A percentile compares a stretch with the other conserved stretches of the same genome.
phyloP scores from a whole-genome alignment of 768 basidiomycete genomes.

The Pisolithus microcarpus region DNA sequence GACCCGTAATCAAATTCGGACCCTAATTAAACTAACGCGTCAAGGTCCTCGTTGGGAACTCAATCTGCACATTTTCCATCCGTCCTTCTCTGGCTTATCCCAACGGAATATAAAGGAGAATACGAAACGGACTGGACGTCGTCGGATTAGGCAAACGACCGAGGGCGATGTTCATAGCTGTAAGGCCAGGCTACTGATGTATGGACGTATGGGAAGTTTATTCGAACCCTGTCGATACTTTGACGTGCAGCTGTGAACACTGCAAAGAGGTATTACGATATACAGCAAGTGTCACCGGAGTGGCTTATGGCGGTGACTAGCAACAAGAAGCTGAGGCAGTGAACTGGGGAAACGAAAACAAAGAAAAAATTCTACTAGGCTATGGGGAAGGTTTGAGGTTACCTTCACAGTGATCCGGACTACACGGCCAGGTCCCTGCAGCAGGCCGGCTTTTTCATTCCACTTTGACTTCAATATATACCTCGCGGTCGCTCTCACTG shows the following conservation, averaged over 20 bases:
- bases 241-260: neutral
- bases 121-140: slow-evolving; percentile 4
- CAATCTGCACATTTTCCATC: neutral
- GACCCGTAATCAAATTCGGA: slow-evolving; percentile 14
- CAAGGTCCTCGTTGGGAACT: slow-evolving; percentile 2
- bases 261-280: neutral
- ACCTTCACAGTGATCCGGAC: neutral
- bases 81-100: neutral
- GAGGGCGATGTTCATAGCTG: slow-evolving; percentile 17
- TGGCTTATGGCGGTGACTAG: neutral
- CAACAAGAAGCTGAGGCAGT: neutral
- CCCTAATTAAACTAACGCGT: neutral
- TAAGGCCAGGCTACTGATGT: neutral
- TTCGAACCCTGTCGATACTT: neutral
- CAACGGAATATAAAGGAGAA: neutral
- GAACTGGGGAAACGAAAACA: neutral
- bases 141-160: slow-evolving; percentile 27
- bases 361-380: neutral
- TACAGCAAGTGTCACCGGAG: neutral
- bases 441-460: neutral
- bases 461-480: slow-evolving; percentile 1
- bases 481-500: neutral
- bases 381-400: neutral
- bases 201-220: neutral
- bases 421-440: neutral